Percentiles rank a stretch among this genome's conserved stretches.
phyloP scores from a whole-genome alignment of 202 grass and related monocot species.

The Musa balbisiana region DNA sequence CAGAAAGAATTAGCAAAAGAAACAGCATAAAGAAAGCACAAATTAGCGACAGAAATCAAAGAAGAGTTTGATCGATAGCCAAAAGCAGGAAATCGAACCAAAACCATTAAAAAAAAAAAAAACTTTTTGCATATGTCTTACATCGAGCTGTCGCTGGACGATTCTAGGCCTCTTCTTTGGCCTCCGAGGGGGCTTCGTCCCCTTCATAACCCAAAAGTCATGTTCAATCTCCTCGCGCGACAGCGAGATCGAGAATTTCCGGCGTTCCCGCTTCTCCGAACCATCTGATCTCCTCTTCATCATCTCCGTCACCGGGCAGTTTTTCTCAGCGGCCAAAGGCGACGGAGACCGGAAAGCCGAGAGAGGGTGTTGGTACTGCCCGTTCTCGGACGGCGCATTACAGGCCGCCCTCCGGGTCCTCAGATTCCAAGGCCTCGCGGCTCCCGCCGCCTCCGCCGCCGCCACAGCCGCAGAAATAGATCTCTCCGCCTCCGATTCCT shows the following conservation, averaged over 20 bases:
- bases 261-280: background rate
- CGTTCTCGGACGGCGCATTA: slow-evolving; percentile 5
- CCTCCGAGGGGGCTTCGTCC: slow-evolving; percentile 13
- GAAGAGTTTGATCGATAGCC: background rate
- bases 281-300: background rate
- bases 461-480: background rate
- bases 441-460: background rate
- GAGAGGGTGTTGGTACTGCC: background rate
- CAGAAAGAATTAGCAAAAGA: background rate
- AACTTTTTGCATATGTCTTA: background rate
- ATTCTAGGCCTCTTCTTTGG: slow-evolving; percentile 13
- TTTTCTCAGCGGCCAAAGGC: slow-evolving; percentile 5
- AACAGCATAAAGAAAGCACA: background rate
- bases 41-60: background rate
- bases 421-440: slow-evolving; percentile 22
- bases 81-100: background rate
- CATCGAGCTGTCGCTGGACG: slow-evolving; percentile 13
- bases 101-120: background rate
- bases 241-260: slow-evolving; percentile 7
- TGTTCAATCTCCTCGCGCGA: slow-evolving; percentile 2
- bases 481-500: background rate
- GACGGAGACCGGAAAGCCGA: background rate
- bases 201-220: slow-evolving; percentile 2
- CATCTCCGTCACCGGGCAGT: background rate
- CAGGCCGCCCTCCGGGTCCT: slow-evolving; percentile 22